A percentile compares a stretch with the other conserved stretches of the same genome.
Conservation (phyloP, 1,284 basidiomycete species). For the Rhodotorula sp. region DNA sequence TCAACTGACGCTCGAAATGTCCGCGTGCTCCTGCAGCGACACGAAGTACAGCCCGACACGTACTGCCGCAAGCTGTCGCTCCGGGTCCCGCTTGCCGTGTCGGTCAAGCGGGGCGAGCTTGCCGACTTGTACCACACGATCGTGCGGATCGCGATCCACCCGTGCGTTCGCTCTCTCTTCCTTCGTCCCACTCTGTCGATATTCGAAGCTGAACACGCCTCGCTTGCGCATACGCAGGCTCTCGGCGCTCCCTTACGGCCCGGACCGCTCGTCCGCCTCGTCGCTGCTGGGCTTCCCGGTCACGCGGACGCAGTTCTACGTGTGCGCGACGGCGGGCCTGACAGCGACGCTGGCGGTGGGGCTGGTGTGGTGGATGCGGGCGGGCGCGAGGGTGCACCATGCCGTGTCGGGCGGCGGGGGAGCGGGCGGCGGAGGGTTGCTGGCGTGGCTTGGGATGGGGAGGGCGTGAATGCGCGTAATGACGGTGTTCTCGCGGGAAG, state of each 20-base stretch:
- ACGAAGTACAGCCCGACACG: slow-evolving; percentile 97
- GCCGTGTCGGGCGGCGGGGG: neutral
- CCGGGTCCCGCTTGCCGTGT: slow-evolving; percentile 86
- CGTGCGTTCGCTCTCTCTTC: slow-evolving; percentile 60
- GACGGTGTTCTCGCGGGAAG: neutral
- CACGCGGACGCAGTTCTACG: slow-evolving; percentile 53
- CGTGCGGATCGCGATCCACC: slow-evolving; percentile 78
- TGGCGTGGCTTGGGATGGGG: neutral
- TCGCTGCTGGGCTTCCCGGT: slow-evolving; percentile 34
- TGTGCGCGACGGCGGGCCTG: slow-evolving; percentile 67
- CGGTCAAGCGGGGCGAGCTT: slow-evolving; percentile 76
- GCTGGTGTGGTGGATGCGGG: slow-evolving; percentile 58
- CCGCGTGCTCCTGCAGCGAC: slow-evolving; percentile 61
- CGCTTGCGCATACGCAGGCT: slow-evolving; percentile 34
- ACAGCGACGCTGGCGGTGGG: slow-evolving; percentile 70
- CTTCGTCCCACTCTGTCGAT: too few relatives aligned
- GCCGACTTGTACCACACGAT: slow-evolving; percentile 89
- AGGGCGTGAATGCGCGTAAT: neutral
- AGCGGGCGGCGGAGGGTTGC: neutral
- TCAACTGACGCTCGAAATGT: neutral
- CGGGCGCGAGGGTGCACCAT: neutral
- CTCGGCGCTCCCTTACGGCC: slow-evolving; percentile 49
- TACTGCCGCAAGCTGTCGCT: slow-evolving; percentile 84
- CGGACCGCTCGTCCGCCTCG: slow-evolving; percentile 14
- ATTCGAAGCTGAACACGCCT: neutral